These are phyloP conservation scores for Fusarium pseudograminearum DNA, from an alignment of 2,329 filamentous ascomycete genomes.

Conservation along the genomic window DNA sequence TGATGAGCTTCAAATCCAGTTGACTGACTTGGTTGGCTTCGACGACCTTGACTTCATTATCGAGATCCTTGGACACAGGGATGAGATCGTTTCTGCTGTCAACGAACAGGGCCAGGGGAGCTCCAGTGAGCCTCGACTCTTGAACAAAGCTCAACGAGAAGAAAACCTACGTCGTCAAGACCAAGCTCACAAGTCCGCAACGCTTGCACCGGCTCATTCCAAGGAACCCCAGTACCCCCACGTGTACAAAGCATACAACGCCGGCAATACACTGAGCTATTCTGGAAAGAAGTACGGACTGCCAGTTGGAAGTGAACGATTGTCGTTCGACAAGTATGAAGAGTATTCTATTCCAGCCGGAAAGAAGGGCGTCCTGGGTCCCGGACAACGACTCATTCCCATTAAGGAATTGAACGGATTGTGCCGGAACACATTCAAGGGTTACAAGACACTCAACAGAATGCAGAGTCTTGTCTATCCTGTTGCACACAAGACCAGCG, in stretches of 20 bases:
- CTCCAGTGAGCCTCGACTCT: constrained; percentile 63
- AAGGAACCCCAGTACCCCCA: constrained; percentile 88
- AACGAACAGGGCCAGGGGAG: constrained; percentile 53
- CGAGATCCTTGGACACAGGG: constrained; percentile 83
- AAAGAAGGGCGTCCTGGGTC: constrained; percentile 78
- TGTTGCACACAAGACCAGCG: constrained; percentile 93
- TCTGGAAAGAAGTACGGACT: constrained; percentile 86
- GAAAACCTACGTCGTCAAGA: constrained; percentile 82
- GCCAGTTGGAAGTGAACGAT: constrained; percentile 78
- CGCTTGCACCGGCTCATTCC: constrained; percentile 76
- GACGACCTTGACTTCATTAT: constrained; percentile 94
- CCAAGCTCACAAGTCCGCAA: constrained; percentile 82
- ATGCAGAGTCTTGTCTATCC: constrained; percentile 99
- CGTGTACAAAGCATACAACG: constrained; percentile 85
- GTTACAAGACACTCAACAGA: constrained; percentile 92
- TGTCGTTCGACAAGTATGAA: constrained; percentile 83
- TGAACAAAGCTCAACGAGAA: constrained; percentile 82
- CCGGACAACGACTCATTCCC: constrained; percentile 78
- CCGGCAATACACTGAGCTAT: constrained; percentile 86
- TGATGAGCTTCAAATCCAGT: constrained; percentile 88
- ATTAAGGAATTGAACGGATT: constrained; percentile 89
- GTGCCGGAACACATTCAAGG: constrained; percentile 90
- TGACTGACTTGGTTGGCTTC: constrained; percentile 92
- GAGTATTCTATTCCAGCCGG: constrained; percentile 89
- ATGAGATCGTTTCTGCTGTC: constrained; percentile 69